phyloP scores from a whole-genome alignment of 2,329 filamentous ascomycete species.

The Alternaria conjuncta region DNA sequence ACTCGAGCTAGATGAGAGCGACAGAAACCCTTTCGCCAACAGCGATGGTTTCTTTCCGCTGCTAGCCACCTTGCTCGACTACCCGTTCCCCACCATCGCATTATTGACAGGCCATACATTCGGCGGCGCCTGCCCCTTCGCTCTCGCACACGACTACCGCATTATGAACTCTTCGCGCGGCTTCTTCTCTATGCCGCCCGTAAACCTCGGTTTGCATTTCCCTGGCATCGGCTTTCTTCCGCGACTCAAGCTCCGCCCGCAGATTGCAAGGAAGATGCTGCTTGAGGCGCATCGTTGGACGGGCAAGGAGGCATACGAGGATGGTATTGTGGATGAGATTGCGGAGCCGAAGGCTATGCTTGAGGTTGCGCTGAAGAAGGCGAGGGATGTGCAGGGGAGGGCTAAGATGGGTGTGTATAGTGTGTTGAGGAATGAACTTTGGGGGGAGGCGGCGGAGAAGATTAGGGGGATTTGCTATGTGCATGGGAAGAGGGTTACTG shows the following conservation, averaged over 20 bases:
- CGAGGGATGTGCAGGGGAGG: slow-evolving; percentile 51
- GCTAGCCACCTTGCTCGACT: slow-evolving; percentile 57
- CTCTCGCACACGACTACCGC: slow-evolving; percentile 57
- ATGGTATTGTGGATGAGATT: slow-evolving; percentile 62
- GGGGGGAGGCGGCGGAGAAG: slow-evolving; percentile 60
- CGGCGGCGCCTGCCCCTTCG: slow-evolving; percentile 57
- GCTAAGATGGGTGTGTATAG: slow-evolving; percentile 60
- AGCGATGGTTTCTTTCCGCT: slow-evolving; percentile 64
- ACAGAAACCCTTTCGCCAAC: slow-evolving; percentile 62
- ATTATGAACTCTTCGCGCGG: slow-evolving; percentile 47
- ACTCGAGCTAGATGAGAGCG: slow-evolving; percentile 56
- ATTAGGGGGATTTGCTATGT: slow-evolving; percentile 62
- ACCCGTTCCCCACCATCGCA: slow-evolving; percentile 57
- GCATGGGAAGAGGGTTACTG: slow-evolving; percentile 54
- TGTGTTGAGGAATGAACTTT: slow-evolving; percentile 59
- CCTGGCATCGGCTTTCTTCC: slow-evolving; percentile 61
- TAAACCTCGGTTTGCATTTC: slow-evolving; percentile 63
- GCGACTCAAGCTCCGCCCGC: slow-evolving; percentile 58
- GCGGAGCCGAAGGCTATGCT: slow-evolving; percentile 57
- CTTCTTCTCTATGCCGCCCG: slow-evolving; percentile 54
- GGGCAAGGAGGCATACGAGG: slow-evolving; percentile 57
- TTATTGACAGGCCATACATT: slow-evolving; percentile 59
- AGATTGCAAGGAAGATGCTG: slow-evolving; percentile 62
- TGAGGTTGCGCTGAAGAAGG: slow-evolving; percentile 55
- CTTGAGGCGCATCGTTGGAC: slow-evolving; percentile 64